Conservation (phyloP, 148 eudicot species). For the Pharnaceum exiguum region DNA sequence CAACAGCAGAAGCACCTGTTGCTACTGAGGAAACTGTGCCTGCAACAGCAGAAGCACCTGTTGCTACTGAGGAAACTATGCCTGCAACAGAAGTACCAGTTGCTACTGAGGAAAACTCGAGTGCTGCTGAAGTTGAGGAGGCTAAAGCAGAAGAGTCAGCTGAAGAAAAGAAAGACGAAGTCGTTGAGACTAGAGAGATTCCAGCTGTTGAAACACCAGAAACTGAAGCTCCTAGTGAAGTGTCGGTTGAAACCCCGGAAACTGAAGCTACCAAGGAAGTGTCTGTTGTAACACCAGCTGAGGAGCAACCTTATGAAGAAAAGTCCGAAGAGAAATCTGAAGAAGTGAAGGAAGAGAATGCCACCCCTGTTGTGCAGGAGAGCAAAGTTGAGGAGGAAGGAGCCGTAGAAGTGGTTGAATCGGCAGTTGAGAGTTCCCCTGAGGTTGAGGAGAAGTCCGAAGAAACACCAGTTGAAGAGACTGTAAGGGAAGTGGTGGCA, state of each 20-base stretch:
- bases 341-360: conserved; percentile 7
- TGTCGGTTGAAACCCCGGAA: conserved; percentile 4
- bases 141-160: conserved; percentile 6
- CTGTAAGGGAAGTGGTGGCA: conserved; percentile 14
- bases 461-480: conserved; percentile 17
- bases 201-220: conserved; percentile 8
- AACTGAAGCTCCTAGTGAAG: conserved; percentile 7
- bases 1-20: conserved; percentile 14
- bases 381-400: conserved; percentile 18
- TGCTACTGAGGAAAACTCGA: conserved; percentile 13
- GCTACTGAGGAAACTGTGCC: conserved; percentile 26
- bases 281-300: conserved; percentile 5
- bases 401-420: conserved; percentile 12
- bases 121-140: neutral
- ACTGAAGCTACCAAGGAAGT: conserved; percentile 11
- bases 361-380: neutral
- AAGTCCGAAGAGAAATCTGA: conserved; percentile 19
- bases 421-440: conserved; percentile 6
- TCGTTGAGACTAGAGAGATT: neutral
- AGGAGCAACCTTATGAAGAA: conserved; percentile 24
- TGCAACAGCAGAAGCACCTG: conserved; percentile 23
- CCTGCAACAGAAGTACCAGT: conserved; percentile 14
- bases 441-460: conserved; percentile 16
- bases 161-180: conserved; percentile 13
- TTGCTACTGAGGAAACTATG: conserved; percentile 20